These are phyloP conservation scores for Amanita polypyramis DNA, from an alignment of 768 basidiomycete species.

Conservation along the genomic window DNA sequence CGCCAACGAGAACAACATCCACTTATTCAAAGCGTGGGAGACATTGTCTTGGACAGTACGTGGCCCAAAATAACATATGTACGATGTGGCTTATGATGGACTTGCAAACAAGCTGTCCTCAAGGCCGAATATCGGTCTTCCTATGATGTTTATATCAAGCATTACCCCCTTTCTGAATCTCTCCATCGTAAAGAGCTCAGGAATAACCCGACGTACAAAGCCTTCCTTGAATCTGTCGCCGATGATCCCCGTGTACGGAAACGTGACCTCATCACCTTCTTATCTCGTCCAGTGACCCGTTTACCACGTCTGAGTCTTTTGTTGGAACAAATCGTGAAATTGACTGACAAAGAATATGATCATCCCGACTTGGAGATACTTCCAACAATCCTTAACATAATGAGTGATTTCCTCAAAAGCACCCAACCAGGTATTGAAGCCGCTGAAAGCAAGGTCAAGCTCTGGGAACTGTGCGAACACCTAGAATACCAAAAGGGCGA, in stretches of 20 bases:
- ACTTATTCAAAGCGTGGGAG: conserved; percentile 70
- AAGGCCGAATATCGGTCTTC: conserved; percentile 43
- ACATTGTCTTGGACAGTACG: conserved; percentile 76
- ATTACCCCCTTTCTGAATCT: conserved; percentile 81
- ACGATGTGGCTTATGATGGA: conserved; percentile 14
- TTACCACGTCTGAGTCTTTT: conserved; percentile 72
- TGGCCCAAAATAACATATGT: conserved; percentile 7
- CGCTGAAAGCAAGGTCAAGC: conserved; percentile 86
- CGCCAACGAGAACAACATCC: conserved; percentile 84
- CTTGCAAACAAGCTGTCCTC: conserved; percentile 27
- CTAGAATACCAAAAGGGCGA: conserved; percentile 69
- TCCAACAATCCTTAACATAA: conserved; percentile 57
- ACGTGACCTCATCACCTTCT: conserved; percentile 71
- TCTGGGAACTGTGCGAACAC: conserved; percentile 72
- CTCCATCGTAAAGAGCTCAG: conserved; percentile 69
- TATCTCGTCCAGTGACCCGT: conserved; percentile 83
- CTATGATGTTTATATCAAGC: conserved; percentile 79
- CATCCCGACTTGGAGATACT: conserved; percentile 75
- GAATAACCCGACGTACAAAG: conserved; percentile 54
- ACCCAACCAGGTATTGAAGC: conserved; percentile 86
- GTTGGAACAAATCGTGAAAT: conserved; percentile 57
- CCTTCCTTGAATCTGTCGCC: conserved; percentile 53
- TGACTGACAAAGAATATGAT: conserved; percentile 51
- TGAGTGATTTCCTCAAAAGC: conserved; percentile 69
- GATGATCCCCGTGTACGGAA: conserved; percentile 59